Evolutionary conservation across 441 rosid species (phyloP).

Genomic region (Arabidopsis lyrata): DNA sequence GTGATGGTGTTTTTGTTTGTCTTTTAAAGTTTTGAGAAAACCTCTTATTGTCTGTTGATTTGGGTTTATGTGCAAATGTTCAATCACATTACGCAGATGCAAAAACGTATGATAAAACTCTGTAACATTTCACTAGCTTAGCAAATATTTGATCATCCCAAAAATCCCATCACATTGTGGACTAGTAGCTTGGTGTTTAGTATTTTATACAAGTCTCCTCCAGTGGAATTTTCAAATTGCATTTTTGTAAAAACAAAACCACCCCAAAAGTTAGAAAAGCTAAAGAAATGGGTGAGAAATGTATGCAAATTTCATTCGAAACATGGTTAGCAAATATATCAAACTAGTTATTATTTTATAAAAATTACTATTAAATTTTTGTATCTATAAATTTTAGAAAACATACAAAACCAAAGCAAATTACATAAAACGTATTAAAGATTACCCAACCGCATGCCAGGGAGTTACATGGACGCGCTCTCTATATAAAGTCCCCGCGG

Average conservation of each 20-base stretch:
- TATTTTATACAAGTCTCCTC: background rate
- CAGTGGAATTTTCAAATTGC: background rate
- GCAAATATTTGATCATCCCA: background rate
- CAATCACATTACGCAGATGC: slow-evolving; percentile 5
- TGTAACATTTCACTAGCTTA: background rate
- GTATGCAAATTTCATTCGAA: background rate
- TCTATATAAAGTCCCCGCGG: background rate
- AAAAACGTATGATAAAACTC: background rate
- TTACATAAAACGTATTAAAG: background rate
- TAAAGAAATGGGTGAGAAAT: background rate
- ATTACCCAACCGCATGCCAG: background rate
- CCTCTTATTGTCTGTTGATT: slow-evolving; percentile 2
- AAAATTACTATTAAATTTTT: no score
- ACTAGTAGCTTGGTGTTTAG: background rate
- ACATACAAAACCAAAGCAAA: background rate
- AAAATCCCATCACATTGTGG: background rate
- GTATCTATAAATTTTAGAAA: background rate
- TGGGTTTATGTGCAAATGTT: background rate
- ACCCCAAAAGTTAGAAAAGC: background rate
- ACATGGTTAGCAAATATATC: no score
- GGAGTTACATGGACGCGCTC: background rate
- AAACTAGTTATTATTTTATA: no score
- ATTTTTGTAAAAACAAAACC: background rate
- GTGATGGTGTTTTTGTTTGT: background rate
- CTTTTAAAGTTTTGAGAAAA: background rate